A percentile compares a stretch with the other conserved stretches of the same genome.
Evolutionary conservation across 352 stramenopile species (phyloP).

Genomic region (Globisporangium paroecandrum): DNA sequence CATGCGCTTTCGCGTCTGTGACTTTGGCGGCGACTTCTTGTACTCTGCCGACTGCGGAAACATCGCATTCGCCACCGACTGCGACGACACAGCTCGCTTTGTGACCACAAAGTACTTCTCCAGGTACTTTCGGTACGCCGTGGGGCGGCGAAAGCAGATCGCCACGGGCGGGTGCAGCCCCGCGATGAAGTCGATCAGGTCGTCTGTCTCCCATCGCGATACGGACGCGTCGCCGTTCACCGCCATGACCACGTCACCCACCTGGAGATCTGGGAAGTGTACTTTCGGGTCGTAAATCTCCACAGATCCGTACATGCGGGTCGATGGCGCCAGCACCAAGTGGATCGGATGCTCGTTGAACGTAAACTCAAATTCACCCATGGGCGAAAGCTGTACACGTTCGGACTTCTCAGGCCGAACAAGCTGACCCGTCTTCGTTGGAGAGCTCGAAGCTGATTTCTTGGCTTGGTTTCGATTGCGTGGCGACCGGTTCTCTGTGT

Average conservation of each 20-base stretch:
- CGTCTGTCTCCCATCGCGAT: conserved; percentile 43
- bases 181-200: conserved; percentile 54
- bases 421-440: not conserved
- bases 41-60: conserved; percentile 67
- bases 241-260: conserved; percentile 65
- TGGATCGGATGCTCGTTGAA: conserved; percentile 51
- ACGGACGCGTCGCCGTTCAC: conserved; percentile 56
- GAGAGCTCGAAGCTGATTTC: not conserved
- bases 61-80: conserved; percentile 57
- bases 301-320: conserved; percentile 67
- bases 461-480: conserved; percentile 17
- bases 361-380: conserved; percentile 59
- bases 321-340: conserved; percentile 57
- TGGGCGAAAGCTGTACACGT: conserved; percentile 28
- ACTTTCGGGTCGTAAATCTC: conserved; percentile 68
- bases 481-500: conserved; percentile 15
- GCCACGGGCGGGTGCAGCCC: conserved; percentile 42
- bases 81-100: conserved; percentile 35
- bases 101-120: conserved; percentile 36
- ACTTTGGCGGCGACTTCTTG: conserved; percentile 29
- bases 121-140: conserved; percentile 57
- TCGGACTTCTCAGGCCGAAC: not conserved
- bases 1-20: conserved; percentile 8
- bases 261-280: conserved; percentile 36
- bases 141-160: conserved; percentile 50